Evolutionary conservation across 306 rosid genomes (phyloP).

Genomic region (Medicago arabica): DNA sequence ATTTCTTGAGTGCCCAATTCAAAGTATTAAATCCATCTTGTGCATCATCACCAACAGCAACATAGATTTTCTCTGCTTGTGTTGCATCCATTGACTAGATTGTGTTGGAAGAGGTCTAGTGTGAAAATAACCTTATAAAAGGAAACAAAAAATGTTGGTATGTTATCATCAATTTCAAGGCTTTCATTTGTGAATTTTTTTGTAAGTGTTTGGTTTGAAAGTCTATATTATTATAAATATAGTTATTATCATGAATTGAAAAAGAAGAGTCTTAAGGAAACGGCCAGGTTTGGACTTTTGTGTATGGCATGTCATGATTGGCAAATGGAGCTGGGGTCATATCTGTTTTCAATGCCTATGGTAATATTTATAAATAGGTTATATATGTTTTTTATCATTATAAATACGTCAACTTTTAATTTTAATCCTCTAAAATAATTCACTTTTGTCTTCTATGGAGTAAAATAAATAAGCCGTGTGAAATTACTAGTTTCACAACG

Average conservation of each 20-base stretch:
- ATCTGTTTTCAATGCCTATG: background rate
- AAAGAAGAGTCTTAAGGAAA: constrained; percentile 30
- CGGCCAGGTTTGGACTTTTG: constrained; percentile 54
- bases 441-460: constrained; percentile 16
- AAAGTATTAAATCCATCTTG: constrained; percentile 75
- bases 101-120: constrained; percentile 31
- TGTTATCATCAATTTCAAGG: constrained; percentile 42
- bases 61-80: constrained; percentile 60
- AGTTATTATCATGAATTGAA: constrained; percentile 34
- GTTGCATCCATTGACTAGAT: constrained; percentile 50
- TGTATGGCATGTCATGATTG: constrained; percentile 28
- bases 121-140: constrained; percentile 32
- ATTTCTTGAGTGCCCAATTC: constrained; percentile 73
- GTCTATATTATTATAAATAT: constrained; percentile 24
- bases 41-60: constrained; percentile 72
- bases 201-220: constrained; percentile 34
- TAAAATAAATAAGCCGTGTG: background rate
- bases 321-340: constrained; percentile 21
- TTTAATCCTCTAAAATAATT: too few species aligned
- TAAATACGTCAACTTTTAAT: too few species aligned
- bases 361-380: background rate
- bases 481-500: constrained; percentile 8
- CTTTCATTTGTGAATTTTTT: constrained; percentile 15
- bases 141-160: background rate
- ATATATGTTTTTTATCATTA: too few species aligned